These are phyloP conservation scores for Heterobasidion occidentale DNA, from an alignment of 1,284 basidiomycete species.

Conservation along the genomic window DNA sequence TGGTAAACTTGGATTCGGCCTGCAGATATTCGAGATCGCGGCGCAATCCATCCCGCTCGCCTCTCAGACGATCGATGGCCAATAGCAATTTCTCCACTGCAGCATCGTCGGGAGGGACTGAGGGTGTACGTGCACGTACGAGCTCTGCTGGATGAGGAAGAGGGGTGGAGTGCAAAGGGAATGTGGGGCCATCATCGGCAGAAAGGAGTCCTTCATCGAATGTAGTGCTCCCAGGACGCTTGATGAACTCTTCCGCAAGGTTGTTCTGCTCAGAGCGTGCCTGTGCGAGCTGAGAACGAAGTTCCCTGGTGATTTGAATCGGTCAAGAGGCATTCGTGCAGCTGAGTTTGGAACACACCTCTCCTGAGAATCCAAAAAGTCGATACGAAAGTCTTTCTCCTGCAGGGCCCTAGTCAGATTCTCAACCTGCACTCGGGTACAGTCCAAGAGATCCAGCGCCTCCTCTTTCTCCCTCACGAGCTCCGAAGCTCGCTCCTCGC, in stretches of 20 bases:
- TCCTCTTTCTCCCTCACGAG: constrained; percentile 39
- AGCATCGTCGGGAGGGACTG: constrained; percentile 5
- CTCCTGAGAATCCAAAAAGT: constrained; percentile 18
- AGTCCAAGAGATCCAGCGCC: constrained; percentile 33
- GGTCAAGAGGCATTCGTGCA: background rate
- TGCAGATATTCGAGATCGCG: constrained; percentile 64
- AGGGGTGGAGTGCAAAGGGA: constrained; percentile 2
- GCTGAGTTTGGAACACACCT: constrained; percentile 4
- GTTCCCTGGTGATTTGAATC: constrained; percentile 1
- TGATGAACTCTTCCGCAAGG: background rate
- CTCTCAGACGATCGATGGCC: constrained; percentile 59
- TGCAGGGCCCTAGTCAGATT: constrained; percentile 20
- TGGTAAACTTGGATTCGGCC: constrained; percentile 61
- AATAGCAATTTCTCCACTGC: constrained; percentile 46
- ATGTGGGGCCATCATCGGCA: background rate
- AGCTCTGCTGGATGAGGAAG: background rate
- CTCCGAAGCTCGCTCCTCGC: constrained; percentile 26
- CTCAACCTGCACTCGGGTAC: constrained; percentile 22
- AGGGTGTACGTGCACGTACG: background rate
- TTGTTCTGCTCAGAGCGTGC: background rate
- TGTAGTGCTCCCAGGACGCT: background rate
- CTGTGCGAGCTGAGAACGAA: constrained; percentile 6
- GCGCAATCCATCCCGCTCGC: constrained; percentile 62
- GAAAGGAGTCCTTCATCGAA: constrained; percentile 4
- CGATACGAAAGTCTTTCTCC: constrained; percentile 21